Percentiles rank a stretch among this genome's conserved stretches.
phyloP scores from a whole-genome alignment of 176 grass and related monocot genomes.

The Luzula sylvatica region DNA sequence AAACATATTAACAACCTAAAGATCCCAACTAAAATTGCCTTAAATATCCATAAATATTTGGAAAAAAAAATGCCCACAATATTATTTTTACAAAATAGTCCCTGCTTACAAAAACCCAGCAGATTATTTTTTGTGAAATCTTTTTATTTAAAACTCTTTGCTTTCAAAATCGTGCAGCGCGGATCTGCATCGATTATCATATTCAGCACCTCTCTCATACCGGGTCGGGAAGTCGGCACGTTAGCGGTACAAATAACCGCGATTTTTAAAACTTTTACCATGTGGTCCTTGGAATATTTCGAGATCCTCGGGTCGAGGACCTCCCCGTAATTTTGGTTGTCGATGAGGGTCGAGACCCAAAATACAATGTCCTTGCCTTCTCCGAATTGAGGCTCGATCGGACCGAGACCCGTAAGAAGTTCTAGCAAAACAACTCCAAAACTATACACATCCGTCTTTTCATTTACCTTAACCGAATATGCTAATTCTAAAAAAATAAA shows the following conservation, averaged over 20 bases:
- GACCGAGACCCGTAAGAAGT: conserved; percentile 47
- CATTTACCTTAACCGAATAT: conserved; percentile 41
- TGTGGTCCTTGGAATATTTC: conserved; percentile 32
- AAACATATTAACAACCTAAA: too few relatives aligned
- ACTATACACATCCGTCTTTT: conserved; percentile 52
- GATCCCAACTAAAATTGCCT: too few relatives aligned
- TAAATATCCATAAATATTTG: too few relatives aligned
- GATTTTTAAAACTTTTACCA: conserved; percentile 50
- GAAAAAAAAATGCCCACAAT: too few relatives aligned
- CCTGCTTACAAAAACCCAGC: too few relatives aligned
- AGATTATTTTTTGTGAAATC: too few relatives aligned
- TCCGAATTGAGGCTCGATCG: conserved; percentile 28
- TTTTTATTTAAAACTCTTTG: too few relatives aligned
- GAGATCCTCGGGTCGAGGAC: conserved; percentile 40
- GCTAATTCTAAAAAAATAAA: conserved; percentile 38
- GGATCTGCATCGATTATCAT: too few relatives aligned
- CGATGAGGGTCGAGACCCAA: conserved; percentile 32
- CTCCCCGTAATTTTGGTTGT: conserved; percentile 12
- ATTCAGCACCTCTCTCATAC: conserved; percentile 74
- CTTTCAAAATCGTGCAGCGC: too few relatives aligned
- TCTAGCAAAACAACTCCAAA: conserved; percentile 54
- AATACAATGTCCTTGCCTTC: conserved; percentile 31
- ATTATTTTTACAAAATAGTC: too few relatives aligned
- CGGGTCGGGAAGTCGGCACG: conserved; percentile 29
- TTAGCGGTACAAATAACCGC: conserved; percentile 37